Evolutionary conservation across 2,329 filamentous ascomycete species (phyloP).

Genomic region (Pseudocercospora macadamiae): DNA sequence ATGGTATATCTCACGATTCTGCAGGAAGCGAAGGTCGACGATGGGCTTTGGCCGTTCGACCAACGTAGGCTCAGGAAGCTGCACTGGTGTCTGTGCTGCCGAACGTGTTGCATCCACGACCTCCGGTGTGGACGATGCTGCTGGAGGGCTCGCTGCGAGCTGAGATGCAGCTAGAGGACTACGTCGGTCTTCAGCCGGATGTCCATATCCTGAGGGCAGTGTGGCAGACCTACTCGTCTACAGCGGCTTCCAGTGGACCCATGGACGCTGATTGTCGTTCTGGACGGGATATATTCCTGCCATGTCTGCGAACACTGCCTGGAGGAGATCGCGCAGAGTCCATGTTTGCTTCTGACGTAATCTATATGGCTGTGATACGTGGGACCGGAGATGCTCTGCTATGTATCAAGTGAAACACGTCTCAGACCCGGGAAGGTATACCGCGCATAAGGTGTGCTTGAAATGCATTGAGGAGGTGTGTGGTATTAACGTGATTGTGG

Average conservation of each 20-base stretch:
- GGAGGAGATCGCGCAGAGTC: conserved; percentile 32
- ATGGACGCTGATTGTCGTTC: conserved; percentile 71
- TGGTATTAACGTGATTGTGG: not conserved
- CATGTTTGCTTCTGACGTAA: conserved; percentile 22
- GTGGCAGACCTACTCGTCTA: conserved; percentile 65
- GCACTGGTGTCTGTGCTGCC: conserved; percentile 7
- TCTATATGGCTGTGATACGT: not conserved
- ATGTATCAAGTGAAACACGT: not conserved
- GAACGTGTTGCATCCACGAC: not conserved
- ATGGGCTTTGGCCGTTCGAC: conserved; percentile 9
- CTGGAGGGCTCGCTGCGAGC: not conserved
- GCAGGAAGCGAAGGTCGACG: conserved; percentile 79
- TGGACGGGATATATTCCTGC: conserved; percentile 36
- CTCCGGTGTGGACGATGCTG: conserved; percentile 21
- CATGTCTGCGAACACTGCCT: conserved; percentile 35
- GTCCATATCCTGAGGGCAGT: not conserved
- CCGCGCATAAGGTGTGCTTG: not conserved
- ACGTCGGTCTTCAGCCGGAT: conserved; percentile 26
- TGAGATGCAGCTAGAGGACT: conserved; percentile 31
- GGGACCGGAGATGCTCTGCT: not conserved
- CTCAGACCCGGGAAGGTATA: not conserved
- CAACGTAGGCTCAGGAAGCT: conserved; percentile 21
- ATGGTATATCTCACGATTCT: conserved; percentile 81
- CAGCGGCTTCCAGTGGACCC: conserved; percentile 68
- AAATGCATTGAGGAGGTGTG: not conserved